A percentile compares a stretch with the other conserved stretches of the same genome.
Evolutionary conservation across 192 early-diverging fungal species (phyloP).

Genomic region (Mycoemilia scoparia): DNA sequence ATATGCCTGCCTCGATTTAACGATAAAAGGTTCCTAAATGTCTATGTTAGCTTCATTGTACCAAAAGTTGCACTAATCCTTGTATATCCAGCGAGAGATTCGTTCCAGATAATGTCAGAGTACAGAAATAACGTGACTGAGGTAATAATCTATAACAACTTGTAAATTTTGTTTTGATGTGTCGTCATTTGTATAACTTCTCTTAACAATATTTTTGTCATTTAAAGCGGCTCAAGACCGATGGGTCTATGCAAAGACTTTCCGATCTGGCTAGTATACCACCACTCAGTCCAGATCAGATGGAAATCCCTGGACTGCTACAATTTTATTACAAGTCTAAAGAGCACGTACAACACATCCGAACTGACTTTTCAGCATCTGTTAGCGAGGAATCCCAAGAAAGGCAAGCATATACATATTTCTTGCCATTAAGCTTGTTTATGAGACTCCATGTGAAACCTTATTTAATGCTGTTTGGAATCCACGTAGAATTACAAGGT

Average conservation of each 20-base stretch:
- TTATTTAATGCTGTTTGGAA: too few relatives aligned
- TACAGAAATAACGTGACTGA: constrained; percentile 47
- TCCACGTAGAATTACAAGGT: too few relatives aligned
- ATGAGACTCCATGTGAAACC: too few relatives aligned
- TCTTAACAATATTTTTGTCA: constrained; percentile 7
- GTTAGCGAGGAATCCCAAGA: constrained; percentile 7
- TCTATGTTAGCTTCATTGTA: constrained; percentile 66
- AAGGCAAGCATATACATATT: constrained; percentile 39
- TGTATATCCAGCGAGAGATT: constrained; percentile 62
- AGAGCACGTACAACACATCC: constrained; percentile 22
- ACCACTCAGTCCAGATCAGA: constrained; percentile 19
- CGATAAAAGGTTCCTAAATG: constrained; percentile 68
- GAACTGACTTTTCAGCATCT: constrained; percentile 13
- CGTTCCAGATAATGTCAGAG: constrained; percentile 60
- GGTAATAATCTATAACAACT: constrained; percentile 16
- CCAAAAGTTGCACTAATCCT: constrained; percentile 52
- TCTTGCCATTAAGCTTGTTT: constrained; percentile 36
- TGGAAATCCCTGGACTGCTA: constrained; percentile 10
- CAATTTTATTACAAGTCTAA: constrained; percentile 24
- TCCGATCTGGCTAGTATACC: constrained; percentile 31
- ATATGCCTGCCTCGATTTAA: constrained; percentile 88
- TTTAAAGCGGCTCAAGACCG: constrained; percentile 15
- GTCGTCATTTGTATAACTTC: neutral
- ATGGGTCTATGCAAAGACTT: constrained; percentile 22
- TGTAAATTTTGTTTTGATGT: neutral